phyloP scores from a whole-genome alignment of 2,329 filamentous ascomycete genomes.

The Fusarium temperatum region DNA sequence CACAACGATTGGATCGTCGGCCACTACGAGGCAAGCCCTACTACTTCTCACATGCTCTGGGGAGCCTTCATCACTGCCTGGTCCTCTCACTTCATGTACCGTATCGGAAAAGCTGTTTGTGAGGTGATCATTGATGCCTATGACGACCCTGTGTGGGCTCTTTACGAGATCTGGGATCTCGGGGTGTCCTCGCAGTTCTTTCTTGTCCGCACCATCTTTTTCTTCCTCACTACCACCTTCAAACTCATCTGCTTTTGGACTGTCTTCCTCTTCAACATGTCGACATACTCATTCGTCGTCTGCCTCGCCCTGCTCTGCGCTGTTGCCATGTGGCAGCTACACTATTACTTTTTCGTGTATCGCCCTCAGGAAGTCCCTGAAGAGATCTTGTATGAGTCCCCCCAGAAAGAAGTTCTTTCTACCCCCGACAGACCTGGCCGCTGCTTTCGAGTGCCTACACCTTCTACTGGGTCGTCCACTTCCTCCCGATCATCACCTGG shows the following conservation, averaged over 20 bases:
- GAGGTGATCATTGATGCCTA: background rate
- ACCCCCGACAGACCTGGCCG: background rate
- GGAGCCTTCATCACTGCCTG: conserved; percentile 23
- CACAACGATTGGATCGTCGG: conserved; percentile 17
- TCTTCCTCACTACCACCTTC: background rate
- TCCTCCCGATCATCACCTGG: background rate
- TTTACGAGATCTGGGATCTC: background rate
- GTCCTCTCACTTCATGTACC: conserved; percentile 4
- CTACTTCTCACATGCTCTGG: conserved; percentile 1
- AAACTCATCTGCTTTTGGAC: background rate
- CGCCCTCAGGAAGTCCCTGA: background rate
- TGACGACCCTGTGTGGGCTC: background rate
- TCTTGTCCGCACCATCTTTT: background rate
- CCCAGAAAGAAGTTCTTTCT: background rate
- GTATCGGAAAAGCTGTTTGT: background rate
- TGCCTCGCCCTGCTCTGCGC: background rate
- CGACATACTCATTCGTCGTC: background rate
- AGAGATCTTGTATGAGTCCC: background rate
- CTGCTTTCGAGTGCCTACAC: background rate
- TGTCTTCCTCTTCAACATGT: background rate
- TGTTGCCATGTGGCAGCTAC: conserved; percentile 8
- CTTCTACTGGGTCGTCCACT: conserved; percentile 1
- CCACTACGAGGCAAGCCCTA: conserved; percentile 11
- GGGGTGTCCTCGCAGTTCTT: background rate
- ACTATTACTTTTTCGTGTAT: conserved; percentile 6